phyloP scores from a whole-genome alignment of 2,329 filamentous ascomycete species.

The Fusarium nurragi region DNA sequence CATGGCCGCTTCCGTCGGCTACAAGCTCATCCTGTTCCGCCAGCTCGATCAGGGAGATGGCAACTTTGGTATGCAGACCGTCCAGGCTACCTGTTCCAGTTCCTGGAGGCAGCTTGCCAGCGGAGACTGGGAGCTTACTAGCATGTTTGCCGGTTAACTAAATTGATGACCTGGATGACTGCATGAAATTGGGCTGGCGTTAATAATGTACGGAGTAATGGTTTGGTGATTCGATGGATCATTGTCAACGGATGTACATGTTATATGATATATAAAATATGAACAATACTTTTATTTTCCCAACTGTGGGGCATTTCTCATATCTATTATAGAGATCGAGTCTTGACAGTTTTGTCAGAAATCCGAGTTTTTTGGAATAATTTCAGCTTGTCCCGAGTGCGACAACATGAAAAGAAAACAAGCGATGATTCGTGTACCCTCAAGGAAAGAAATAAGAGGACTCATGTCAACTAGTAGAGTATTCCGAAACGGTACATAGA shows the following conservation, averaged over 20 bases:
- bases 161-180: slow-evolving; percentile 10
- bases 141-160: slow-evolving; percentile 42
- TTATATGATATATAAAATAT: slow-evolving; percentile 4
- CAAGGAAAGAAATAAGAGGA: no score
- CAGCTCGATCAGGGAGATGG: slow-evolving; percentile 39
- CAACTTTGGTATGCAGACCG: slow-evolving; percentile 36
- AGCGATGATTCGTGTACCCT: no score
- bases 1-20: slow-evolving; percentile 43
- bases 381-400: no score
- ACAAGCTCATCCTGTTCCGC: slow-evolving; percentile 41
- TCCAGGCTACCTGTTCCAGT: slow-evolving; percentile 42
- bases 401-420: no score
- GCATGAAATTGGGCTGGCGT: slow-evolving; percentile 24
- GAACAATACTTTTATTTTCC: background rate
- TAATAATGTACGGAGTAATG: slow-evolving; percentile 32
- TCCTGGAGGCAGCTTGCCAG: slow-evolving; percentile 44
- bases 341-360: background rate
- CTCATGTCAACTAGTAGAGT: no score
- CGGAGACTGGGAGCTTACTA: slow-evolving; percentile 44
- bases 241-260: slow-evolving; percentile 8
- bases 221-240: slow-evolving; percentile 12
- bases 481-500: no score
- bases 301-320: no score
- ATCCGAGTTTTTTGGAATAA: no score
- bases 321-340: background rate